These are phyloP conservation scores for Backusella mclennaniae DNA, from an alignment of 192 early-diverging fungal species.

Conservation along the genomic window DNA sequence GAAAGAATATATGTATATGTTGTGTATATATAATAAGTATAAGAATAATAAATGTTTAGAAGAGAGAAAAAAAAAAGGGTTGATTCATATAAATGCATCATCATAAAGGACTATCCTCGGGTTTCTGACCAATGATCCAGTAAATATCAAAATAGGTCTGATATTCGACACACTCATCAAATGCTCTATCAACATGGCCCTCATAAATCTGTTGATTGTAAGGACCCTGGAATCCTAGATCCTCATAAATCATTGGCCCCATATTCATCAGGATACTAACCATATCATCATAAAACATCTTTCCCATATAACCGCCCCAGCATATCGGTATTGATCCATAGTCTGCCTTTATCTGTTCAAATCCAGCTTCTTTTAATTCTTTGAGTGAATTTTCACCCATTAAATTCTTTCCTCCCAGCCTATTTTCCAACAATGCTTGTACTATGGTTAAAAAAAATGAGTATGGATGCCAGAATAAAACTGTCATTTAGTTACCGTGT, in stretches of 20 bases:
- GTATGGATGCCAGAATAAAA: background rate
- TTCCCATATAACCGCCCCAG: constrained; percentile 31
- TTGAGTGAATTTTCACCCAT: background rate
- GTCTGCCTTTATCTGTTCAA: constrained; percentile 13
- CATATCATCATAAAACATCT: constrained; percentile 17
- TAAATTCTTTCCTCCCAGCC: background rate
- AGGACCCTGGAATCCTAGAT: constrained; percentile 2
- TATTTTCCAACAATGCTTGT: background rate
- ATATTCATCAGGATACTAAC: background rate
- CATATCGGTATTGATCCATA: constrained; percentile 27
- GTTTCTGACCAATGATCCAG: constrained; percentile 12
- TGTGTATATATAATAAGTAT: background rate
- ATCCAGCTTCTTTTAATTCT: background rate
- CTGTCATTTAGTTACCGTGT: background rate
- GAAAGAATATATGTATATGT: background rate
- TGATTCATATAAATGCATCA: too few relatives aligned
- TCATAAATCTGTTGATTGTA: constrained; percentile 3
- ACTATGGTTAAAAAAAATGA: background rate
- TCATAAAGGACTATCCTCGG: background rate
- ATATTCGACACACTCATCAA: constrained; percentile 33
- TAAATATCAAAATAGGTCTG: constrained; percentile 22
- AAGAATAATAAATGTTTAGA: background rate
- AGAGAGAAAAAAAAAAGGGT: too few relatives aligned
- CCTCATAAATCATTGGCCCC: background rate
- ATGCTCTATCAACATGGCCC: constrained; percentile 20